phyloP scores from a whole-genome alignment of 108 stramenopile genomes.

The Nannochloropsis salina region DNA sequence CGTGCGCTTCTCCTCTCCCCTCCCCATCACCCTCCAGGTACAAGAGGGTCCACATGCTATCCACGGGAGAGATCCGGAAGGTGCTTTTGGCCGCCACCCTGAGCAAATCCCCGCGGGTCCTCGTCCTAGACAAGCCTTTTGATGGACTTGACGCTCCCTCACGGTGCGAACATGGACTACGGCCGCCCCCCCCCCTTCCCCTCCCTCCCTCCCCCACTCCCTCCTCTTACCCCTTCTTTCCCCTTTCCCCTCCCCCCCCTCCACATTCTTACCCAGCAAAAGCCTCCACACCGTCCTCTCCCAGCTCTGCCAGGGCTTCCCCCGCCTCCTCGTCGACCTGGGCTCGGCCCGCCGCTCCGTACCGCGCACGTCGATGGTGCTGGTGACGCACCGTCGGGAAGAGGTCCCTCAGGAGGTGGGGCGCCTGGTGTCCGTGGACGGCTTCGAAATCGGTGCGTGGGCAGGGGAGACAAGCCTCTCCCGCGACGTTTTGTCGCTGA shows the following conservation, averaged over 20 bases:
- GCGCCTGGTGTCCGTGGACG: slow-evolving; percentile 38
- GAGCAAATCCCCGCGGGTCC: slow-evolving; percentile 54
- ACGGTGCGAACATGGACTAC: slow-evolving; percentile 24
- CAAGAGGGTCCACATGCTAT: slow-evolving; percentile 58
- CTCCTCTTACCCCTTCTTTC: background rate
- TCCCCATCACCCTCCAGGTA: slow-evolving; percentile 2
- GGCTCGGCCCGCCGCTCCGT: slow-evolving; percentile 51
- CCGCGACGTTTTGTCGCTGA: background rate
- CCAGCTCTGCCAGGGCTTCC: slow-evolving; percentile 62
- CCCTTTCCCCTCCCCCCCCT: background rate
- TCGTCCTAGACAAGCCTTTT: slow-evolving; percentile 71
- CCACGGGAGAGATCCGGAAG: slow-evolving; percentile 72
- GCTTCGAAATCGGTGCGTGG: background rate
- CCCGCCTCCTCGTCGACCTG: slow-evolving; percentile 65
- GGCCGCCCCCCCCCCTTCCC: background rate
- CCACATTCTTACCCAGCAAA: background rate
- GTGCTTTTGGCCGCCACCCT: slow-evolving; percentile 64
- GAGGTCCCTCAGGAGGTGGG: slow-evolving; percentile 62
- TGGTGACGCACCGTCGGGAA: slow-evolving; percentile 64
- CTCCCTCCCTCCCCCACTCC: background rate
- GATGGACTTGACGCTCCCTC: slow-evolving; percentile 68
- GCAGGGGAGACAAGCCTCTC: background rate
- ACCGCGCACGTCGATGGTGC: slow-evolving; percentile 62
- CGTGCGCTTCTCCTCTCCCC: background rate
- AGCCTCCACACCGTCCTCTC: slow-evolving; percentile 56